phyloP scores from a whole-genome alignment of 495 filamentous ascomycete genomes.

The Bacidia gigantensis region DNA sequence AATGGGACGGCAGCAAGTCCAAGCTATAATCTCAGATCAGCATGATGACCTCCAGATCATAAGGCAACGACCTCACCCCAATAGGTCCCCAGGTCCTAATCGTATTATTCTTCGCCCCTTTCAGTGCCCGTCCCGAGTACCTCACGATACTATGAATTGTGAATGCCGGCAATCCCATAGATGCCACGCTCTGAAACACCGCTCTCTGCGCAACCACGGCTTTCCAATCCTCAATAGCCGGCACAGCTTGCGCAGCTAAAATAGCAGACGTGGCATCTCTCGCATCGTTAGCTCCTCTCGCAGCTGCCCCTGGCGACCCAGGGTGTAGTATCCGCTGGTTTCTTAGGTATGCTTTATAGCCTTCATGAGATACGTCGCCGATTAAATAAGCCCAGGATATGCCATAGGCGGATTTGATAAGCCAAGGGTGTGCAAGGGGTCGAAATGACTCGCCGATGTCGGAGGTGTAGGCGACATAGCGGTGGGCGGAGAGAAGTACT shows the following conservation, averaged over 20 bases:
- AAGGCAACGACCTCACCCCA: slow-evolving; percentile 40
- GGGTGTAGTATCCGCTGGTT: slow-evolving; percentile 50
- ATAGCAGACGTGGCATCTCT: slow-evolving; percentile 1
- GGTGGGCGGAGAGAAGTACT: slow-evolving; percentile 77
- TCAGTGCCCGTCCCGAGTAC: slow-evolving; percentile 73
- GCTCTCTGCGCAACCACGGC: slow-evolving; percentile 83
- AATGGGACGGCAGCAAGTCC: slow-evolving; percentile 80
- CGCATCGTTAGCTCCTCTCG: slow-evolving; percentile 13
- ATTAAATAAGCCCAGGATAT: slow-evolving; percentile 85
- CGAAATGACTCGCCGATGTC: slow-evolving; percentile 96
- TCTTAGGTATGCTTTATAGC: slow-evolving; percentile 82
- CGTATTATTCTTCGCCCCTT: slow-evolving; percentile 56
- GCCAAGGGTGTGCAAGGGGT: slow-evolving; percentile 72
- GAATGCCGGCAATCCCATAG: slow-evolving; percentile 88
- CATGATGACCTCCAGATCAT: neutral
- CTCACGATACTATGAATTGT: slow-evolving; percentile 87
- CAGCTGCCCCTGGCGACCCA: slow-evolving; percentile 24
- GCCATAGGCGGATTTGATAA: slow-evolving; percentile 74
- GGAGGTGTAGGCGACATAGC: slow-evolving; percentile 94
- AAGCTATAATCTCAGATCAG: slow-evolving; percentile 30
- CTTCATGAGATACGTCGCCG: slow-evolving; percentile 84
- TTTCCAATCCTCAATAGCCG: slow-evolving; percentile 77
- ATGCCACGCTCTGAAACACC: slow-evolving; percentile 78
- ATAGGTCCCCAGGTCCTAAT: slow-evolving; percentile 80
- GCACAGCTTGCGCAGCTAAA: slow-evolving; percentile 36